phyloP scores from a whole-genome alignment of 208 protist species.

The Leishmania mexicana region DNA sequence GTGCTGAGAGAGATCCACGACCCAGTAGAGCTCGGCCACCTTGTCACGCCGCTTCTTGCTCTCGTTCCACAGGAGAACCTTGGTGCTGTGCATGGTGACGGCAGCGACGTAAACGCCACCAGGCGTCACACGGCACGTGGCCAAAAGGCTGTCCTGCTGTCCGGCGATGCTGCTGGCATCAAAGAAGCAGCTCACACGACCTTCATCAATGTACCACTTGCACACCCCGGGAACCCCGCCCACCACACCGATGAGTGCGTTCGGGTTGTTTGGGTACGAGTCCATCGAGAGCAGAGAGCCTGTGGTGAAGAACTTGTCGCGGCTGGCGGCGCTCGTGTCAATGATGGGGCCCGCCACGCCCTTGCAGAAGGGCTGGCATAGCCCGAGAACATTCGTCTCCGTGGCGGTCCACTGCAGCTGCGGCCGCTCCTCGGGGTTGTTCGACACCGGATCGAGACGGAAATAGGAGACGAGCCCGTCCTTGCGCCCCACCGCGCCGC shows the following conservation, averaged over 20 bases:
- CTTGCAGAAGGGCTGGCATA: conserved; percentile 61
- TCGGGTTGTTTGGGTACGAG: conserved; percentile 76
- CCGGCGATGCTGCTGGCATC: conserved; percentile 33
- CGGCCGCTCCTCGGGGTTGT: conserved; percentile 40
- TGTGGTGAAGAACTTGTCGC: conserved; percentile 40
- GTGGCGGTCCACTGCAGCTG: conserved; percentile 56
- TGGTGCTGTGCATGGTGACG: conserved; percentile 62
- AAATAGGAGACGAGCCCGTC: conserved; percentile 76
- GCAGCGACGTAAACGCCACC: conserved; percentile 74
- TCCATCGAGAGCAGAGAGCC: conserved; percentile 75
- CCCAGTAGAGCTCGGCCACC: conserved; percentile 67
- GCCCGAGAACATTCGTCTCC: conserved; percentile 51
- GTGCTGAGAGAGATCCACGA: conserved; percentile 53
- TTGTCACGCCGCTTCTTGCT: conserved; percentile 77
- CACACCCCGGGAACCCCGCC: conserved; percentile 68
- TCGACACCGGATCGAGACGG: conserved; percentile 40
- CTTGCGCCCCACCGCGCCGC: conserved; percentile 66
- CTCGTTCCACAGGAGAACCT: conserved; percentile 73
- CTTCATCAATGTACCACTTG: conserved; percentile 87
- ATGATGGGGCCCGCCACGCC: conserved; percentile 17
- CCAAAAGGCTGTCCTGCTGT: conserved; percentile 33
- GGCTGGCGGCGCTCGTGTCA: conserved; percentile 22
- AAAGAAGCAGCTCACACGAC: conserved; percentile 73
- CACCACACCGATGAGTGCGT: conserved; percentile 74
- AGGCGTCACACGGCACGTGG: conserved; percentile 63